These are phyloP conservation scores for Baeospora myosura DNA, from an alignment of 1,284 basidiomycete genomes.

Conservation along the genomic window DNA sequence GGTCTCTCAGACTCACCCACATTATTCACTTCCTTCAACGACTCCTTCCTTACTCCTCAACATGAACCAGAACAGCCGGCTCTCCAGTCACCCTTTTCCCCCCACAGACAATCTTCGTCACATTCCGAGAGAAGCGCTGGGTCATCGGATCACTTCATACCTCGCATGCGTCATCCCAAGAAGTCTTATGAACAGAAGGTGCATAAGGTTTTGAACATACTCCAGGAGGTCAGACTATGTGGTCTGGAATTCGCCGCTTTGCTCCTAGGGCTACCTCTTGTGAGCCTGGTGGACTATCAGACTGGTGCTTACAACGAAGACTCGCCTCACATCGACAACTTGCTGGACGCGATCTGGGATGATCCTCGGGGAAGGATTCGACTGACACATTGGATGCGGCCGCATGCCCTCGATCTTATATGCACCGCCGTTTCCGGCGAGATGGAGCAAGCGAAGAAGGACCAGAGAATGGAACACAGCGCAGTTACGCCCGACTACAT, in stretches of 20 bases:
- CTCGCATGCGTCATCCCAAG: too few species aligned
- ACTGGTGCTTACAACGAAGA: not conserved
- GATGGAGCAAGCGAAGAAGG: not conserved
- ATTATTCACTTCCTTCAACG: too few species aligned
- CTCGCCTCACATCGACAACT: not conserved
- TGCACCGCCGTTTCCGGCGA: not conserved
- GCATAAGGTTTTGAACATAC: too few species aligned
- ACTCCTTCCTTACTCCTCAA: too few species aligned
- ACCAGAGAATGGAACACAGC: not conserved
- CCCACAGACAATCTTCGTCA: too few species aligned
- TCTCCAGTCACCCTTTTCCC: too few species aligned
- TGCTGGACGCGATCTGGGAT: not conserved
- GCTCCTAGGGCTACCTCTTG: not conserved
- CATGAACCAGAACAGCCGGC: too few species aligned
- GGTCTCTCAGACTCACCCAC: too few species aligned
- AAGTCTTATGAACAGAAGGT: too few species aligned
- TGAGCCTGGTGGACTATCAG: not conserved
- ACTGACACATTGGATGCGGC: not conserved
- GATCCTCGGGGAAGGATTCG: not conserved
- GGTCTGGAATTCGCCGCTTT: not conserved
- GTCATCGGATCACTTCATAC: too few species aligned
- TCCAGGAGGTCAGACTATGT: too few species aligned
- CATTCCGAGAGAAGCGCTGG: too few species aligned
- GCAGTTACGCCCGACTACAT: not conserved
- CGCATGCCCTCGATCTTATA: not conserved